Conservation (phyloP, 331 rosid species). For the Spiraea crenata region DNA sequence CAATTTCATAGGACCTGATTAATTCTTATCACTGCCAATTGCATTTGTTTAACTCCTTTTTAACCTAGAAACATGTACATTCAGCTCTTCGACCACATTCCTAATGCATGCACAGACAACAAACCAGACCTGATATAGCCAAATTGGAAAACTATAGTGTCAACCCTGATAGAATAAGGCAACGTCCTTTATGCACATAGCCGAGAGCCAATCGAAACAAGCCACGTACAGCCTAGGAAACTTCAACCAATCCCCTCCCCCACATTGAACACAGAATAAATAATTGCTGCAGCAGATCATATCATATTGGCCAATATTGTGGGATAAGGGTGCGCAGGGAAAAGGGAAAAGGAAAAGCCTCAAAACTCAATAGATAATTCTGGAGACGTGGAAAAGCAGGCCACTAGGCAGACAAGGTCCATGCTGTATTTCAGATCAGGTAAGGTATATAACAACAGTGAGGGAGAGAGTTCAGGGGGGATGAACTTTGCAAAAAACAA, state of each 20-base stretch:
- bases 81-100: neutral
- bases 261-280: neutral
- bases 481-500: neutral
- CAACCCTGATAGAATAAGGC: conserved; percentile 6
- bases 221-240: conserved; percentile 13
- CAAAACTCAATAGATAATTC: neutral
- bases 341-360: neutral
- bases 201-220: neutral
- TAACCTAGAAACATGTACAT: neutral
- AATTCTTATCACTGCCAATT: too few relatives aligned
- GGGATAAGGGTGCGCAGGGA: conserved; percentile 2
- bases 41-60: too few relatives aligned
- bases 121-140: conserved; percentile 8
- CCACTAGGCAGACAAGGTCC: neutral
- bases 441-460: neutral
- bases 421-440: neutral
- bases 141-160: conserved; percentile 2
- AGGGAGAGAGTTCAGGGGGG: neutral
- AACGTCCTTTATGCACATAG: neutral
- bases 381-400: conserved; percentile 1
- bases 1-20: too few relatives aligned
- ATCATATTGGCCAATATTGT: neutral
- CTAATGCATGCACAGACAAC: conserved; percentile 25
- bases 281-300: neutral
- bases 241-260: conserved; percentile 15